Evolutionary conservation across 2,329 filamentous ascomycete species (phyloP), one percentile per base, ranked within the genome.

Genomic region (Knufia fluminis): DNA sequence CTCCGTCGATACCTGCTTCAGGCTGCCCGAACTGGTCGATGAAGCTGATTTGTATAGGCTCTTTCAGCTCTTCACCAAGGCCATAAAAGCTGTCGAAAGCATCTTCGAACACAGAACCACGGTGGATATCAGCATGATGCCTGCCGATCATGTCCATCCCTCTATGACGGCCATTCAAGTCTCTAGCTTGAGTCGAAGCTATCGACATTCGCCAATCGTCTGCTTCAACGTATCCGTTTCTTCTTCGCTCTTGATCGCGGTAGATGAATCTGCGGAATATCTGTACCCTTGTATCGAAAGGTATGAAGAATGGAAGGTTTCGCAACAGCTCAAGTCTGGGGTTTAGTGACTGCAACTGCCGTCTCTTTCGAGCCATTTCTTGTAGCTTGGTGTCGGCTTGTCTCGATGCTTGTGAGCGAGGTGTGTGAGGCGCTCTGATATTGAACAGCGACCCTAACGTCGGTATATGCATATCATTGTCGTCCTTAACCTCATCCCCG

Each of bases 301-400:
- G 92, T 39, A 98, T 92, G 57, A 91, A 86, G 64, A 97, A 98
- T 0, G 92, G 92, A 82, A 98, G 94, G 61, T 97, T 94, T 57
- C 92, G 84, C 45, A 98, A 68, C 3, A 98, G 86, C 61, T 96
- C 90, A 8, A 96, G 72, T 57, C 91, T 83, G 0, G 92, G 91
- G 0, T 85, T 87, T 53, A 95, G 80, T 12, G 84, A 78, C 42
- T 90, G 86, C 20, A 94, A 69, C 53, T 86, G 78, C 32, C 83
- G 76, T 38, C 82, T 81, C 4, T 77, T 75, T 60, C 80, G 81
- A 54, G 80, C 77, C 60, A 87, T 80, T 22, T 49, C 28, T 28
- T 50, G 50, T 41, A 52, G 53, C 19, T 49, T 55, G 36, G 58
- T 52, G 9, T 56, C 53, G 4, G 49, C 49, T 20, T 54, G 38